Conservation (phyloP, 1,139 yeast species). For the Kodamaea sp. region DNA sequence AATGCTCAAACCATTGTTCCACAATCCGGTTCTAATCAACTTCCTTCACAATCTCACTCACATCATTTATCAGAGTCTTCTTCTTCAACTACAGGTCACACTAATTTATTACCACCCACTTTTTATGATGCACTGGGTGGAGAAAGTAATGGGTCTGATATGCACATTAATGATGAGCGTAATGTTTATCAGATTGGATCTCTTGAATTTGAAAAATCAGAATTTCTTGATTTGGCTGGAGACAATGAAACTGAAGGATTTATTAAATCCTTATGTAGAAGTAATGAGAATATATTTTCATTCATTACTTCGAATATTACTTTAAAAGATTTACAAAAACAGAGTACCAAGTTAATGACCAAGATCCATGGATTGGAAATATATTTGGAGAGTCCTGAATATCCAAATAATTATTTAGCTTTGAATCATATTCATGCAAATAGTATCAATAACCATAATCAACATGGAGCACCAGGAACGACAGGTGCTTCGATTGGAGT, state of each 20-base stretch:
- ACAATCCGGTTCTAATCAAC: neutral
- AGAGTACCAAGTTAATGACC: slow-evolving; percentile 37
- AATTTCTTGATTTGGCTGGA: slow-evolving; percentile 44
- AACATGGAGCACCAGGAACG: neutral
- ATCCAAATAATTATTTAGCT: slow-evolving; percentile 31
- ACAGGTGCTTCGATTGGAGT: too few relatives aligned
- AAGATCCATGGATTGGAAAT: slow-evolving; percentile 34
- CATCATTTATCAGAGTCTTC: too few relatives aligned
- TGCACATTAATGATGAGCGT: slow-evolving; percentile 13
- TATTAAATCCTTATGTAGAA: slow-evolving; percentile 44
- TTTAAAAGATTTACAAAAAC: slow-evolving; percentile 45
- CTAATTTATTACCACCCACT: too few relatives aligned
- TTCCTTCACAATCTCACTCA: too few relatives aligned
- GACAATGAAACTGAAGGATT: slow-evolving; percentile 51
- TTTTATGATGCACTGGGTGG: neutral
- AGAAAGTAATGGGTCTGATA: slow-evolving; percentile 6
- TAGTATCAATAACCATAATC: slow-evolving; percentile 7
- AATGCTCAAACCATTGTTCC: neutral
- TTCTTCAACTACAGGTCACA: too few relatives aligned
- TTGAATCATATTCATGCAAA: slow-evolving; percentile 7
- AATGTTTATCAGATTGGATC: slow-evolving; percentile 53
- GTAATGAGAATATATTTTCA: slow-evolving; percentile 44
- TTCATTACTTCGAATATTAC: slow-evolving; percentile 46
- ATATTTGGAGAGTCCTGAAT: slow-evolving; percentile 37
- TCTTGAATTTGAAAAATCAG: slow-evolving; percentile 51